phyloP scores from a whole-genome alignment of 768 basidiomycete genomes.

The Boletus vermiculosoides region DNA sequence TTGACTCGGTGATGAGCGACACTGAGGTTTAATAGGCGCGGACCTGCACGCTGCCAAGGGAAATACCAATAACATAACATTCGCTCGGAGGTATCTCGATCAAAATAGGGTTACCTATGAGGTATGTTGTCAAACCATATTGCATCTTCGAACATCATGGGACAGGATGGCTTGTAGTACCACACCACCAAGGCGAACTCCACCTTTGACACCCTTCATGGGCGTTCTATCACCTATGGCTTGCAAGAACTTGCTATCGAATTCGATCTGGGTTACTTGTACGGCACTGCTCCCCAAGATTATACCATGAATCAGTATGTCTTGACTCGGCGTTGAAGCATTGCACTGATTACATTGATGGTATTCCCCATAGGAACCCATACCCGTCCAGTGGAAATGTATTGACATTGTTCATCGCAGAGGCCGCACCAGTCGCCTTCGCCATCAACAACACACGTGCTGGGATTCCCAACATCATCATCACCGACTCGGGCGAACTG shows the following conservation, averaged over 20 bases:
- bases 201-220: slow-evolving; percentile 61
- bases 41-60: slow-evolving; percentile 42
- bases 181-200: slow-evolving; percentile 53
- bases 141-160: background rate
- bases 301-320: slow-evolving; percentile 63
- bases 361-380: slow-evolving; percentile 42
- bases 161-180: slow-evolving; percentile 42
- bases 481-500: slow-evolving; percentile 60
- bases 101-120: slow-evolving; percentile 77
- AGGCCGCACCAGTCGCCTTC: slow-evolving; percentile 55
- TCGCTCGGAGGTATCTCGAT: slow-evolving; percentile 76
- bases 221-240: slow-evolving; percentile 52
- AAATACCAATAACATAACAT: slow-evolving; percentile 51
- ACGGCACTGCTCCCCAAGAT: slow-evolving; percentile 75
- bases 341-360: background rate
- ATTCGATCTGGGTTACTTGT: slow-evolving; percentile 63
- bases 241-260: slow-evolving; percentile 49
- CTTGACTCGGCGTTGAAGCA: background rate
- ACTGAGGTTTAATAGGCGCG: slow-evolving; percentile 36
- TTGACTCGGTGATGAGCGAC: background rate
- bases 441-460: slow-evolving; percentile 63
- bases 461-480: slow-evolving; percentile 58
- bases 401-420: slow-evolving; percentile 54
- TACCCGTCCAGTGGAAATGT: slow-evolving; percentile 61
- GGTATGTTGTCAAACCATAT: slow-evolving; percentile 33